Evolutionary conservation across 306 rosid species (phyloP).

Genomic region (Alnus glutinosa): DNA sequence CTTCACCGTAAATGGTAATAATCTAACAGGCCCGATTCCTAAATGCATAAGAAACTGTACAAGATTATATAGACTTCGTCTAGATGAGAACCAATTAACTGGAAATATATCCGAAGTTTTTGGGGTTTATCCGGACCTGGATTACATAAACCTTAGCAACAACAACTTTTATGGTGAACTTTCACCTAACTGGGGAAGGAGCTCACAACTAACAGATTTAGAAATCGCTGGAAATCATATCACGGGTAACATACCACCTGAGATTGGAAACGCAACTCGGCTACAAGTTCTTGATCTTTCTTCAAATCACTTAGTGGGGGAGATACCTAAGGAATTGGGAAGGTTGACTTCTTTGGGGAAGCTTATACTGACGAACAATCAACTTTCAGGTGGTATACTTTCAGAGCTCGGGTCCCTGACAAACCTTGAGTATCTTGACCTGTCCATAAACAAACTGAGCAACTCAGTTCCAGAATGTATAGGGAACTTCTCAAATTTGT

Average conservation of each 20-base stretch:
- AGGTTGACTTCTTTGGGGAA: slow-evolving; percentile 16
- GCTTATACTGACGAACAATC: slow-evolving; percentile 16
- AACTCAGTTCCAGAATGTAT: neutral
- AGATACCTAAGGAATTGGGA: slow-evolving; percentile 15
- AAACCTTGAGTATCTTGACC: slow-evolving; percentile 9
- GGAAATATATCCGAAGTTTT: slow-evolving; percentile 19
- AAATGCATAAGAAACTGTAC: slow-evolving; percentile 9
- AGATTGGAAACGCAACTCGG: neutral
- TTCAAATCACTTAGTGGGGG: slow-evolving; percentile 14
- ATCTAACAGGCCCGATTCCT: slow-evolving; percentile 6
- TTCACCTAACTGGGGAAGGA: slow-evolving; percentile 8
- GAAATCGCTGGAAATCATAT: neutral
- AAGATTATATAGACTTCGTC: neutral
- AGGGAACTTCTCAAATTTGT: neutral
- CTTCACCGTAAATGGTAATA: neutral
- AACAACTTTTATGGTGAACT: slow-evolving; percentile 8
- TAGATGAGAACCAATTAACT: slow-evolving; percentile 11
- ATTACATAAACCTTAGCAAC: neutral
- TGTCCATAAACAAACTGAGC: slow-evolving; percentile 8
- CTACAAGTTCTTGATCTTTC: slow-evolving; percentile 10
- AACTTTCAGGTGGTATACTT: slow-evolving; percentile 12
- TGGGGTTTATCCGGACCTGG: neutral
- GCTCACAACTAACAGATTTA: neutral
- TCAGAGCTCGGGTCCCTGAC: neutral
- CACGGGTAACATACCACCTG: slow-evolving; percentile 9